phyloP scores from a whole-genome alignment of 2,329 filamentous ascomycete species.

The Fusarium tuaranense region DNA sequence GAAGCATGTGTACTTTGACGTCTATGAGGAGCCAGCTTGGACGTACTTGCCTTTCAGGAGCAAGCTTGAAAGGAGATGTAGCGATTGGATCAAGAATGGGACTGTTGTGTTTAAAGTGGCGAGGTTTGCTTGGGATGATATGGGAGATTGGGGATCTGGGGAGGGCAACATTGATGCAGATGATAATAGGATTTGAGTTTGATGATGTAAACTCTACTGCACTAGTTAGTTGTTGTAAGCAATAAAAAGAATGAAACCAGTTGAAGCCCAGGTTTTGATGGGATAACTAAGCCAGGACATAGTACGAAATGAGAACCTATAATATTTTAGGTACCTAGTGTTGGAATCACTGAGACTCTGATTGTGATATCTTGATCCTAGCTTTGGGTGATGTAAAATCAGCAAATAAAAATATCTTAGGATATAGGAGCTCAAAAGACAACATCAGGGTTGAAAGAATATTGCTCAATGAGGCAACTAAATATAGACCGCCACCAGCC shows the following conservation, averaged over 20 bases:
- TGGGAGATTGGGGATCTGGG: background rate
- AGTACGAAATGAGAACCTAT: background rate
- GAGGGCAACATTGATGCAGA: background rate
- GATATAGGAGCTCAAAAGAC: background rate
- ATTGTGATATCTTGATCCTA: too few species aligned
- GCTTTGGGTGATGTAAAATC: too few species aligned
- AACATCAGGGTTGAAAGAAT: background rate
- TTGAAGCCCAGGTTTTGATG: too few species aligned
- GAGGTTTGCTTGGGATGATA: background rate
- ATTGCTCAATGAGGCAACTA: background rate
- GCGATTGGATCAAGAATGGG: background rate
- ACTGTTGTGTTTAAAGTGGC: background rate
- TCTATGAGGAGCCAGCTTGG: background rate
- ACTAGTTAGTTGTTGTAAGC: background rate
- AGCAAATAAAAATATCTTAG: too few species aligned
- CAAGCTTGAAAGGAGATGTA: background rate
- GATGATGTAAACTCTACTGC: background rate
- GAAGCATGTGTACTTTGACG: background rate
- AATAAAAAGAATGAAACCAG: background rate
- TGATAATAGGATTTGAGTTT: background rate
- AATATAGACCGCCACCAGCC: background rate
- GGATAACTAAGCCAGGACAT: too few species aligned
- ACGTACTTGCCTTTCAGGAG: background rate
- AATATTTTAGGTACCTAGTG: too few species aligned
- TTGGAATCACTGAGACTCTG: too few species aligned